Percentiles rank a stretch among this genome's conserved stretches.
phyloP scores from a whole-genome alignment of 345 rosid species.

The Rhodamnia rubescens region DNA sequence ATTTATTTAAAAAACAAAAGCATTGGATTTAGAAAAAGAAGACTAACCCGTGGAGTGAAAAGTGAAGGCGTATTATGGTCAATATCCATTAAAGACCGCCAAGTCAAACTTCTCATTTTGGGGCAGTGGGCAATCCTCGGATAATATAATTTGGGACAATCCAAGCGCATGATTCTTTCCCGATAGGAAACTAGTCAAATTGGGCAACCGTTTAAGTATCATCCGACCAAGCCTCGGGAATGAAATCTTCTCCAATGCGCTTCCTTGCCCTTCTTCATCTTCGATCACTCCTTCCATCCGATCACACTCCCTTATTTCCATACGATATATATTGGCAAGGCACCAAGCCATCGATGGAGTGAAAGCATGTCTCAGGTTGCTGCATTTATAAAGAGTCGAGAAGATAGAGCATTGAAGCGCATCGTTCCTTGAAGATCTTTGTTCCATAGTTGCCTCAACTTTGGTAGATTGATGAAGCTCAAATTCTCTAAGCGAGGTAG shows the following conservation, averaged over 20 bases:
- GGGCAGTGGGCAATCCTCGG: background rate
- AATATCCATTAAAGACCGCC: background rate
- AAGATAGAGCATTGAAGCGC: rapidly evolving
- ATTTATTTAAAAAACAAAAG: no score
- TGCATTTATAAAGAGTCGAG: background rate
- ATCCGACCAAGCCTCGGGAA: rapidly evolving
- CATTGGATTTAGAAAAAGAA: background rate
- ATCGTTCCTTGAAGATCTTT: background rate
- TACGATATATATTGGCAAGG: rapidly evolving
- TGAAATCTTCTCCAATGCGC: background rate
- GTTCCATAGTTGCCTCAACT: background rate
- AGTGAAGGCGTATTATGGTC: background rate
- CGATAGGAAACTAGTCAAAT: background rate
- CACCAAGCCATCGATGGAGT: background rate
- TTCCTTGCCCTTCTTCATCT: background rate
- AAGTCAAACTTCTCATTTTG: background rate
- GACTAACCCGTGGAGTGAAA: background rate
- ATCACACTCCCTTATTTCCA: background rate
- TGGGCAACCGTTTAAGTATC: background rate
- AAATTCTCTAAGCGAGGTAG: rapidly evolving
- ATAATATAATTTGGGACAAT: rapidly evolving
- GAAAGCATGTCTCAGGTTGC: background rate
- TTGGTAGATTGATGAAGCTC: background rate
- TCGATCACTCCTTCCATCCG: background rate
- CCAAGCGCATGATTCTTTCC: background rate